Conservation (phyloP, 2,329 filamentous ascomycete genomes). For the Aspergillus proliferans region DNA sequence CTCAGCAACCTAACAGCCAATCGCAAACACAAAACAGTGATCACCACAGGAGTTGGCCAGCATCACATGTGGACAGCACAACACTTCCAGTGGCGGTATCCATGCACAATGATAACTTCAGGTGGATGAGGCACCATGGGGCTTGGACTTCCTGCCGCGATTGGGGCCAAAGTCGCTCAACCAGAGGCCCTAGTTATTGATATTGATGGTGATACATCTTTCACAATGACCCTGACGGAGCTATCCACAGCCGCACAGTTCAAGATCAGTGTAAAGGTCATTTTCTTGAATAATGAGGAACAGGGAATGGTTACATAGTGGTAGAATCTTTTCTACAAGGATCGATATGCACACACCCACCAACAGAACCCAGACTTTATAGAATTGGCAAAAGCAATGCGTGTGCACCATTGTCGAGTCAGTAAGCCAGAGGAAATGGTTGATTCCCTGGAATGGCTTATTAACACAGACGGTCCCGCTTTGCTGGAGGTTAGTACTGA, state of each 20-base stretch:
- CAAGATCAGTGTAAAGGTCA: conserved; percentile 84
- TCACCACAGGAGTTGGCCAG: conserved; percentile 87
- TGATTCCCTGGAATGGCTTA: conserved; percentile 70
- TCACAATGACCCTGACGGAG: conserved; percentile 88
- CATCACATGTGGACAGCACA: conserved; percentile 98
- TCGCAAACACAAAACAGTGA: conserved; percentile 72
- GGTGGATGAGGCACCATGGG: conserved; percentile 93
- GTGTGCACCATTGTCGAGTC: conserved; percentile 49
- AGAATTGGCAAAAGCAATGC: conserved; percentile 57
- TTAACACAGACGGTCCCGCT: conserved; percentile 72
- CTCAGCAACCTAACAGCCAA: conserved; percentile 70
- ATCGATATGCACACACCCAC: conserved; percentile 76
- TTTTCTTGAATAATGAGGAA: conserved; percentile 85
- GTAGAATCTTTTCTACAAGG: conserved; percentile 87
- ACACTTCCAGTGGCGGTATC: conserved; percentile 83
- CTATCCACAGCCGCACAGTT: conserved; percentile 81
- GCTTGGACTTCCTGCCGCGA: conserved; percentile 86
- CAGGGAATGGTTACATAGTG: conserved; percentile 93
- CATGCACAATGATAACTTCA: conserved; percentile 89
- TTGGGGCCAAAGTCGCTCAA: conserved; percentile 78
- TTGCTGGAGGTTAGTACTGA: conserved; percentile 80
- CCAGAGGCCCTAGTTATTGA: conserved; percentile 77
- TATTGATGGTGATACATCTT: conserved; percentile 69
- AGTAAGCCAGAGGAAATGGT: conserved; percentile 65
- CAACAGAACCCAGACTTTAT: conserved; percentile 82